These are phyloP conservation scores for Vanderwaltozyma verrucispora DNA, from an alignment of 805 yeast species.

Conservation along the genomic window DNA sequence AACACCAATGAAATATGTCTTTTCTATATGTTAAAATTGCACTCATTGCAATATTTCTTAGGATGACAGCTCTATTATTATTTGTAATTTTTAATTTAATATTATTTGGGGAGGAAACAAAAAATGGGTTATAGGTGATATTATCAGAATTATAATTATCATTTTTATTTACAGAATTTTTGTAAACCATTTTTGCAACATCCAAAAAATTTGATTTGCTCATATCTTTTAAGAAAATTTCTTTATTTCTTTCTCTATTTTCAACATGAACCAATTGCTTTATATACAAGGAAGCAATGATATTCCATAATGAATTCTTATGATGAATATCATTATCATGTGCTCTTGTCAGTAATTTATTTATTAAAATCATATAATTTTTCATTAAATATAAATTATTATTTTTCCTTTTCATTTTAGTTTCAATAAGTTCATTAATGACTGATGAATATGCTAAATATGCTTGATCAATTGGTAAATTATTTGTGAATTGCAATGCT, in stretches of 20 bases:
- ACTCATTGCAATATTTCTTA: conserved; percentile 18
- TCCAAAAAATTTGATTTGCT: conserved; percentile 7
- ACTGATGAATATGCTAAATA: conserved; percentile 13
- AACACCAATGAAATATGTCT: conserved; percentile 22
- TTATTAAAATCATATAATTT: conserved; percentile 7
- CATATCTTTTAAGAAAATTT: conserved; percentile 7
- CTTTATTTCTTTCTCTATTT: not conserved
- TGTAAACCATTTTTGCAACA: conserved; percentile 15
- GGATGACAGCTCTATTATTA: conserved; percentile 13
- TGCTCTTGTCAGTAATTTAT: conserved; percentile 14
- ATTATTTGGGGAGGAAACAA: conserved; percentile 9
- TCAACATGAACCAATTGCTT: conserved; percentile 9
- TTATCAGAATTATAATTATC: not conserved
- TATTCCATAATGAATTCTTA: conserved; percentile 15
- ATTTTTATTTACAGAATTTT: conserved; percentile 3
- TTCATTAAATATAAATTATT: conserved; percentile 1
- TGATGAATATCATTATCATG: conserved; percentile 16
- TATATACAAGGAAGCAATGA: conserved; percentile 17
- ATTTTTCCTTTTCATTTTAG: conserved; percentile 8
- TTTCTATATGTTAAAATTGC: conserved; percentile 10
- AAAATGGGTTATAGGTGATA: conserved; percentile 16
- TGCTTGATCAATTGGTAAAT: conserved; percentile 9
- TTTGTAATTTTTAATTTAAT: conserved; percentile 13
- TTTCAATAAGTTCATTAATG: conserved; percentile 12
- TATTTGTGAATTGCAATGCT: conserved; percentile 14